Percentiles rank a stretch among this genome's conserved stretches.
These are phyloP conservation scores for Flaveria bidentis DNA, from an alignment of 129 eudicot species.

Conservation along the genomic window DNA sequence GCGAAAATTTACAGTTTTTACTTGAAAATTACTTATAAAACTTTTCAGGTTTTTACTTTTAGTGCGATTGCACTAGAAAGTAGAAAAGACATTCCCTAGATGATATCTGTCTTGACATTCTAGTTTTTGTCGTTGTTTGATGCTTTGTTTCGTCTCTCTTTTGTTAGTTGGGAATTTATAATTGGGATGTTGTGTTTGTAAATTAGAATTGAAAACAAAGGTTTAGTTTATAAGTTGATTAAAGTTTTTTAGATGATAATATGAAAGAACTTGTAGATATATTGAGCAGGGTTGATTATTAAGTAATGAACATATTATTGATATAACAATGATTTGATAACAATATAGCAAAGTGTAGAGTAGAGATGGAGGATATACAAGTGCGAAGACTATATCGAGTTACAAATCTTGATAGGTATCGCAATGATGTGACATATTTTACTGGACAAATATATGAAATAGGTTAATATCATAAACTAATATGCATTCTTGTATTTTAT, in stretches of 20 bases:
- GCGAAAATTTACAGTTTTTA: conserved; percentile 29
- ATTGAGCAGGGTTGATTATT: too few species aligned
- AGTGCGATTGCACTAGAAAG: conserved; percentile 26
- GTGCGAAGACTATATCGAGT: too few species aligned
- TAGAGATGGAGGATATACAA: too few species aligned
- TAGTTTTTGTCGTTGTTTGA: background rate
- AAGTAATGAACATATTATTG: too few species aligned
- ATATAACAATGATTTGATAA: too few species aligned
- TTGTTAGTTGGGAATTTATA: background rate
- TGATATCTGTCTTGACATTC: background rate
- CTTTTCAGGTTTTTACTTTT: conserved; percentile 15
- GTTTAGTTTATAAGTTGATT: background rate
- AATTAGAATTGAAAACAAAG: background rate
- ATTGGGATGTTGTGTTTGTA: background rate
- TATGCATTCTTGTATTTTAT: too few species aligned
- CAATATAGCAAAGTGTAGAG: too few species aligned
- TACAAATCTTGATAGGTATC: too few species aligned
- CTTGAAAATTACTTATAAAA: conserved; percentile 27
- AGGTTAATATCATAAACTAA: too few species aligned
- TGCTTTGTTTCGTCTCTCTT: background rate
- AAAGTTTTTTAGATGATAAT: background rate
- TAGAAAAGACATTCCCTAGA: conserved; percentile 32
- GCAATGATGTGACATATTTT: too few species aligned
- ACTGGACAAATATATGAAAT: too few species aligned
- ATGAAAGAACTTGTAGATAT: background rate